Conservation (phyloP, 768 basidiomycete species). For the Rhodotorula paludigena region DNA sequence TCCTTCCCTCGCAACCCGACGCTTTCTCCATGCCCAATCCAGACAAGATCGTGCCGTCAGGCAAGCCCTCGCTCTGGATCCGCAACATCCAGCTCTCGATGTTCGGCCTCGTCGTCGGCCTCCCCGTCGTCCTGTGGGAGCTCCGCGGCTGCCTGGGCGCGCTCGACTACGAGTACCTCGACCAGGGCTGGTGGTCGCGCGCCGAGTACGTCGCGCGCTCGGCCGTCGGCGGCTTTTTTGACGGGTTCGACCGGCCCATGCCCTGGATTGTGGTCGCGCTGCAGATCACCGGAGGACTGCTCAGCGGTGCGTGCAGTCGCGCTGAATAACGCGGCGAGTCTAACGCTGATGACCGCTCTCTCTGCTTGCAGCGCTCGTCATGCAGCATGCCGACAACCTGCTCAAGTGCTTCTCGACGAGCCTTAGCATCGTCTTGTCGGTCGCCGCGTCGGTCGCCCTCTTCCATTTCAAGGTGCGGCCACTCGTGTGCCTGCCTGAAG, state of each 20-base stretch:
- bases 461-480: constrained; percentile 58
- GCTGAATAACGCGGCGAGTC: not conserved
- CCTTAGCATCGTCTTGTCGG: constrained; percentile 85
- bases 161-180: constrained; percentile 14
- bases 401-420: constrained; percentile 68
- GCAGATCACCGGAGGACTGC: constrained; percentile 78
- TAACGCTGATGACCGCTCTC: not conserved
- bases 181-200: not conserved
- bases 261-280: constrained; percentile 82
- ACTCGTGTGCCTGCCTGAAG: too few species aligned
- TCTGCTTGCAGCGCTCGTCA: constrained; percentile 56
- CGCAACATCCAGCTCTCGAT: constrained; percentile 91
- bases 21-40: not conserved
- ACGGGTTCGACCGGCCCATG: constrained; percentile 70
- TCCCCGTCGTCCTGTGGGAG: constrained; percentile 55
- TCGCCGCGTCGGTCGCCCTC: constrained; percentile 78
- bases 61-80: constrained; percentile 79
- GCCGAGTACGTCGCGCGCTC: not conserved
- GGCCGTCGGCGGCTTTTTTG: constrained; percentile 51
- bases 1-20: not conserved
- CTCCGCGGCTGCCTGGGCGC: constrained; percentile 9
- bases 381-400: constrained; percentile 60
- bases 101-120: constrained; percentile 81
- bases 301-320: constrained; percentile 58
- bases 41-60: constrained; percentile 51